Evolutionary conservation across 257 asterid genomes (phyloP).

Genomic region (Solanum arcanum): DNA sequence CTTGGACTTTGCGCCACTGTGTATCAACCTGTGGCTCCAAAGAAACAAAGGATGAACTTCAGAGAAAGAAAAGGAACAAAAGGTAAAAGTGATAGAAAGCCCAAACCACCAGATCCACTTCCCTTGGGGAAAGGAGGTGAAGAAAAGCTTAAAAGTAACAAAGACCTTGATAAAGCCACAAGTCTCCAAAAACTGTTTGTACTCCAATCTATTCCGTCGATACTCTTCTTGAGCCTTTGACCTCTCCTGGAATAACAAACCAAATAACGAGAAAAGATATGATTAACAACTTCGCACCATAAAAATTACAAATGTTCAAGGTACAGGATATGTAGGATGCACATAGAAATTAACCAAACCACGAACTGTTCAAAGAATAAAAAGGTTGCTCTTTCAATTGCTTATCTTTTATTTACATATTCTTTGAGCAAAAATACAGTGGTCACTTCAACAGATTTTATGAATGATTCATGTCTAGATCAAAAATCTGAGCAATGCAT

Average conservation of each 20-base stretch:
- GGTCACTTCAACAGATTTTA: not conserved
- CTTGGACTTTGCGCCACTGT: slow-evolving; percentile 98
- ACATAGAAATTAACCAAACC: not conserved
- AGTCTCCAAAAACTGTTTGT: slow-evolving; percentile 73
- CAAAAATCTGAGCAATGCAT: not conserved
- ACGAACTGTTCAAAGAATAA: not conserved
- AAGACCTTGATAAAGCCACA: slow-evolving; percentile 80
- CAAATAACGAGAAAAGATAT: not conserved
- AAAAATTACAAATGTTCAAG: not conserved
- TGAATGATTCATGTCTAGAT: not conserved
- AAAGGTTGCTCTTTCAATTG: not conserved
- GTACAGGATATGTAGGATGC: not conserved
- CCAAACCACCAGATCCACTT: not conserved
- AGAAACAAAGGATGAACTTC: not conserved
- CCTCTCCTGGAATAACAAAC: slow-evolving; percentile 50
- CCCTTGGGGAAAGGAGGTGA: not conserved
- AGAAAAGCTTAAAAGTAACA: not conserved
- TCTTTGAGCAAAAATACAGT: not conserved
- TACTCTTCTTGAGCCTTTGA: slow-evolving; percentile 88
- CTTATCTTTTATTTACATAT: not conserved
- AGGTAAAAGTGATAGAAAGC: not conserved
- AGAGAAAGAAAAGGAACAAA: not conserved
- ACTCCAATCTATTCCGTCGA: slow-evolving; percentile 59
- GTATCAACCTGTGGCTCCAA: slow-evolving; percentile 59
- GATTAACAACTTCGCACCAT: not conserved